Conservation (phyloP, 1,284 basidiomycete species). For the Puccinia coronata region DNA sequence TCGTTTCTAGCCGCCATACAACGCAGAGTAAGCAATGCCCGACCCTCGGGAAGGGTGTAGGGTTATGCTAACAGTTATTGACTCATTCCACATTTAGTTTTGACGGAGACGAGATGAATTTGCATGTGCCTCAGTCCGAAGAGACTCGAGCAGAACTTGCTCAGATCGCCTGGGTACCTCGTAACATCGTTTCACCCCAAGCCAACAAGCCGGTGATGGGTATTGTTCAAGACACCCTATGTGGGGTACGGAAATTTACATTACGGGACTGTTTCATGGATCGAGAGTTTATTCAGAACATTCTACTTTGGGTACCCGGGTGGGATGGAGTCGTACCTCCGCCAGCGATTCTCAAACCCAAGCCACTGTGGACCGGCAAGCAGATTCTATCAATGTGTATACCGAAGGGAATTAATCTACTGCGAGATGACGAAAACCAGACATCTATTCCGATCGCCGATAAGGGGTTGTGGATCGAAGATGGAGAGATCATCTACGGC, state of each 20-base stretch:
- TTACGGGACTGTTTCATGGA: conserved; percentile 90
- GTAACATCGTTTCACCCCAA: conserved; percentile 97
- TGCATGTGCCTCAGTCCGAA: conserved; percentile 98
- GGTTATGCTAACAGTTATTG: conserved; percentile 44
- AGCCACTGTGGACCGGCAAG: conserved; percentile 97
- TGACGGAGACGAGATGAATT: conserved; percentile 99
- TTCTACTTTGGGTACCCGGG: conserved; percentile 92
- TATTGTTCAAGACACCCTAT: conserved; percentile 98
- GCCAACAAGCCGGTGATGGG: conserved; percentile 99
- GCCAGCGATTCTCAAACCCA: conserved; percentile 93
- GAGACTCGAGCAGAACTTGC: conserved; percentile 97
- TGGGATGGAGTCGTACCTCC: conserved; percentile 94
- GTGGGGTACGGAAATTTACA: conserved; percentile 96
- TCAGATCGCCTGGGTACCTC: conserved; percentile 98
- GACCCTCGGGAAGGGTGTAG: conserved; percentile 31
- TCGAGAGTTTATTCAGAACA: conserved; percentile 92
- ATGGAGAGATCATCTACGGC: conserved; percentile 93
- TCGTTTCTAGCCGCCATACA: conserved; percentile 70
- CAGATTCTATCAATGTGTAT: conserved; percentile 92
- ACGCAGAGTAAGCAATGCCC: conserved; percentile 68
- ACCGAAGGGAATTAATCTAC: conserved; percentile 93
- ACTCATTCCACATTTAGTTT: conserved; percentile 63
- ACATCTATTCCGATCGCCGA: conserved; percentile 81
- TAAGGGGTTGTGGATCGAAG: conserved; percentile 93
- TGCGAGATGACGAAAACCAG: conserved; percentile 74